Percentiles rank a stretch among this genome's conserved stretches.
Conservation (phyloP, 140 eudicot species). For the Senecio squalidus region DNA sequence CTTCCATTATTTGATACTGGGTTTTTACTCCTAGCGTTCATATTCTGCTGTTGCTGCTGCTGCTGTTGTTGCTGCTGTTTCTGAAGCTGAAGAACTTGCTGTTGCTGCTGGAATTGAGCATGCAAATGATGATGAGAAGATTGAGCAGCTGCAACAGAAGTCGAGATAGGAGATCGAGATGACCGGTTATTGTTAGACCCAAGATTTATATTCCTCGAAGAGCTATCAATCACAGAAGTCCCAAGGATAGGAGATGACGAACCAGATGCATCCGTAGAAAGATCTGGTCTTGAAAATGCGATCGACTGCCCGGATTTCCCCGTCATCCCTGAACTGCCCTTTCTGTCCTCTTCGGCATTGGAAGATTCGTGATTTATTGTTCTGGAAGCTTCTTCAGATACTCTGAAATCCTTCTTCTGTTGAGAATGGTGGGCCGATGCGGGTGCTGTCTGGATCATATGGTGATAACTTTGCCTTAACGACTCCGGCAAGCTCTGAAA, state of each 20-base stretch:
- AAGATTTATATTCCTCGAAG: slow-evolving; percentile 47
- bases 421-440: slow-evolving; percentile 50
- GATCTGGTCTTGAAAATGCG: slow-evolving; percentile 72
- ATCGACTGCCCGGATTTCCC: slow-evolving; percentile 67
- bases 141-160: slow-evolving; percentile 28
- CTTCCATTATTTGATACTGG: slow-evolving; percentile 50
- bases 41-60: slow-evolving; percentile 17
- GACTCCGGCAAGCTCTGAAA: slow-evolving; percentile 65
- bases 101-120: slow-evolving; percentile 39
- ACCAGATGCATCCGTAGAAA: slow-evolving; percentile 39
- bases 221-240: slow-evolving; percentile 53
- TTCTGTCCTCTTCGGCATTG: slow-evolving; percentile 64
- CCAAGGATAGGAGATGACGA: slow-evolving; percentile 23
- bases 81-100: slow-evolving; percentile 10
- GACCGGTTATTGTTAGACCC: slow-evolving; percentile 44
- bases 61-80: slow-evolving; percentile 23
- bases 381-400: slow-evolving; percentile 56
- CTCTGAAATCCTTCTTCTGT: slow-evolving; percentile 53
- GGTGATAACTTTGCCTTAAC: slow-evolving; percentile 48
- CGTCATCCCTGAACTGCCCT: slow-evolving; percentile 26
- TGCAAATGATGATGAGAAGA: slow-evolving; percentile 36
- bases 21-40: slow-evolving; percentile 45
- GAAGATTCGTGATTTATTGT: slow-evolving; percentile 44
- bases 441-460: slow-evolving; percentile 36
- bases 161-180: slow-evolving; percentile 36